Conservation (phyloP, 768 basidiomycete genomes). For the Dioszegia crocea region DNA sequence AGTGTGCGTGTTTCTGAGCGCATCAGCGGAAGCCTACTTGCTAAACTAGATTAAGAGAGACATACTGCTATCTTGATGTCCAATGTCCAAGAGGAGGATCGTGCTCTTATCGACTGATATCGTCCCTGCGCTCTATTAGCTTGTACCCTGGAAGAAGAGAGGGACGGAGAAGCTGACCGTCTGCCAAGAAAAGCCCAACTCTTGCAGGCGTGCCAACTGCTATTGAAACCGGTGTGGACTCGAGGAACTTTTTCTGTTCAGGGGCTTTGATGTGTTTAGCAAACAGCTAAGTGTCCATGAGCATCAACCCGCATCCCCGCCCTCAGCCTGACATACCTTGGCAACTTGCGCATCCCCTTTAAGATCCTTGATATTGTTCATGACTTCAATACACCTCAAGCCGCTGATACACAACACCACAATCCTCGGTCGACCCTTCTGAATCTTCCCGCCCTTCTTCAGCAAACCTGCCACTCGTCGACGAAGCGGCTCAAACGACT, state of each 20-base stretch:
- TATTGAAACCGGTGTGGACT: constrained; percentile 75
- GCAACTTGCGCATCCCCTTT: constrained; percentile 81
- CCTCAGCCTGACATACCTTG: constrained; percentile 60
- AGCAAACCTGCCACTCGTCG: constrained; percentile 58
- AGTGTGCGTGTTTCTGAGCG: constrained; percentile 43
- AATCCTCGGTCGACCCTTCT: constrained; percentile 76
- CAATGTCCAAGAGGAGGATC: constrained; percentile 33
- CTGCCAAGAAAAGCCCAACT: constrained; percentile 68
- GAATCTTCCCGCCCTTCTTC: constrained; percentile 58
- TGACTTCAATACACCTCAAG: constrained; percentile 82
- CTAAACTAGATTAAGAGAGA: background rate
- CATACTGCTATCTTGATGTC: constrained; percentile 40
- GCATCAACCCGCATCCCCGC: no score
- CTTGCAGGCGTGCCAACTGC: constrained; percentile 91
- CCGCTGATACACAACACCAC: constrained; percentile 84
- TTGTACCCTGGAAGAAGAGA: background rate
- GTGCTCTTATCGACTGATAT: constrained; percentile 37
- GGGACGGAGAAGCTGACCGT: constrained; percentile 38
- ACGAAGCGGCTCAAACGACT: constrained; percentile 51
- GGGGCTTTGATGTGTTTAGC: constrained; percentile 89
- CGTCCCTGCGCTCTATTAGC: constrained; percentile 9
- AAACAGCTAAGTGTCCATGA: constrained; percentile 73
- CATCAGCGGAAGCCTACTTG: background rate
- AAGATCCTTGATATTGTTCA: constrained; percentile 51
- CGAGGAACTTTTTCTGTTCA: constrained; percentile 78